Base-by-base conservation (phyloP, 768 basidiomycete genomes). In the Auricularia cornea region DNA sequence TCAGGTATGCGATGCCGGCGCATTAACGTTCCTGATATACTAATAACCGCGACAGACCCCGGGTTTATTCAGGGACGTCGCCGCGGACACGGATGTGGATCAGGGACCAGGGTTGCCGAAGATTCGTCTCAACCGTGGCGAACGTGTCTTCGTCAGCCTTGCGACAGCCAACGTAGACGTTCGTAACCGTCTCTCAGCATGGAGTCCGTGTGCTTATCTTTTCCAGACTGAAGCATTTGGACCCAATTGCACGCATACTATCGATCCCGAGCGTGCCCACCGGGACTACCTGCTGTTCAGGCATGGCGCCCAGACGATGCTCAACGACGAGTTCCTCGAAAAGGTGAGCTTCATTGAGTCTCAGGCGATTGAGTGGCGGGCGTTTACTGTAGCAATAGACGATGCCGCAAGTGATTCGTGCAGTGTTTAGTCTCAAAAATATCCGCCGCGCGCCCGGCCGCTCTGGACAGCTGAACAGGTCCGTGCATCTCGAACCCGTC, bases 361-460 rank as follows among this genome's bases (percentile, higher is more conserved):
- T 48, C 33, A 29, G 28, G 30, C 33, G 29, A 14, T 38, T 38
- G 35, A 38, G 80, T 86, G 31, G 33, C 32, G 28, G 29, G 30
- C 33, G 30, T 59, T n/a, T n/a, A n/a, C n/a, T n/a, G n/a, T n/a
- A n/a, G n/a, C n/a, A n/a, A 41, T 54, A 86, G 81, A 79, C 86
- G 61, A 75, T 88, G 66, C 75, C 78, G 28, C 81, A 87, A 67
- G 82, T 84, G 18, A 74, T 92, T n/a, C 84, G 84, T 23, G 85
- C 82, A 3, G 75, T 92, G 28, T 85, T 85, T 64, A 79, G 79
- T 38, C 78, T 83, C 51, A 74, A 80, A 29, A 84, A 84, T 59
- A 66, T 92, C 54, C 77, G 80, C 38, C 86, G 88, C 57, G 89
- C 84, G 3, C 88, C 88, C 1, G 86, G 85, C 1, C 78, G 81